A percentile compares a stretch with the other conserved stretches of the same genome.
phyloP scores from a whole-genome alignment of 345 rosid species.

The Atalantia buxifolia region DNA sequence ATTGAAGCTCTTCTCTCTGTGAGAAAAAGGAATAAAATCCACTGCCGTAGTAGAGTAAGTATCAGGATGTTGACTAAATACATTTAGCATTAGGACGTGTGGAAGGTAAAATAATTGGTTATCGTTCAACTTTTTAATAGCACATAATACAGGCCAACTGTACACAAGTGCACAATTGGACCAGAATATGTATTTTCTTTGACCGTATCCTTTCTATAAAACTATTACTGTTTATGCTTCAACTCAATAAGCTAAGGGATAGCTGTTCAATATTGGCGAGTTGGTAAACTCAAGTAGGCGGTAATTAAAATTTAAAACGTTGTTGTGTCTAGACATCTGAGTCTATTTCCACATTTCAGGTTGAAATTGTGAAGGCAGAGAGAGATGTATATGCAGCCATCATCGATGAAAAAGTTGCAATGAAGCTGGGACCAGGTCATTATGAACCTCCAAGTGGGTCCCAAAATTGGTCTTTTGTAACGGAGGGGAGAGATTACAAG shows the following conservation, averaged over 20 bases:
- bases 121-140: background rate
- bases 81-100: background rate
- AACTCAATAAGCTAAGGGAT: background rate
- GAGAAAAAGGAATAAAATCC: conserved; percentile 68
- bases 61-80: background rate
- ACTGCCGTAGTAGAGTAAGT: conserved; percentile 82
- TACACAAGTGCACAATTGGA: background rate
- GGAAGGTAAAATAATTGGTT: background rate
- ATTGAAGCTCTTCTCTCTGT: conserved; percentile 67
- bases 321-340: background rate
- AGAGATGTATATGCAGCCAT: conserved; percentile 87
- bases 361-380: conserved; percentile 66
- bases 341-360: conserved; percentile 32
- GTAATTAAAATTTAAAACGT: background rate
- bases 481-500: conserved; percentile 82
- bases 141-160: background rate
- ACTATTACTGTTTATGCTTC: background rate
- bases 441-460: conserved; percentile 64
- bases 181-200: background rate
- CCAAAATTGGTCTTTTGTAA: conserved; percentile 54
- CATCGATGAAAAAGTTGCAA: conserved; percentile 68
- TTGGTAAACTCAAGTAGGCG: too few relatives aligned
- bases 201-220: background rate
- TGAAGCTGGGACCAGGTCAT: conserved; percentile 94
- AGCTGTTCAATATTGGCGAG: background rate